A percentile compares a stretch with the other conserved stretches of the same genome.
These are phyloP conservation scores for Euphorbia schlechtendalii DNA, from an alignment of 441 rosid species.

Conservation along the genomic window DNA sequence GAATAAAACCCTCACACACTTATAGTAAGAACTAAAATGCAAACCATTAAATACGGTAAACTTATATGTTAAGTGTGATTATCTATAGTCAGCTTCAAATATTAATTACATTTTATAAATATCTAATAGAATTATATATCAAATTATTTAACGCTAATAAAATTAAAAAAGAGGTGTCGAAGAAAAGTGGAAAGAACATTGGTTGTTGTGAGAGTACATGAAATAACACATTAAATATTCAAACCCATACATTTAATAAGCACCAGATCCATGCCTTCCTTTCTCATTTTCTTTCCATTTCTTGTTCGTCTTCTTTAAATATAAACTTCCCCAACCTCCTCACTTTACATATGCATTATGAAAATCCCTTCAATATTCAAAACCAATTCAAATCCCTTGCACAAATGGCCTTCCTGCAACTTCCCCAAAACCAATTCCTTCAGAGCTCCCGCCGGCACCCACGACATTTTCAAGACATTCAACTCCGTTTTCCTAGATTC, in stretches of 20 bases:
- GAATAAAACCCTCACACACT: too few relatives aligned
- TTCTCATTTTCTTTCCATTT: constrained; percentile 25
- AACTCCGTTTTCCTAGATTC: constrained; percentile 44
- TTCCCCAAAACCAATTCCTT: constrained; percentile 52
- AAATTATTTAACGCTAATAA: too few relatives aligned
- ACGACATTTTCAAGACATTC: constrained; percentile 40
- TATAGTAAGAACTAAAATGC: too few relatives aligned
- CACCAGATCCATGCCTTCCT: constrained; percentile 26
- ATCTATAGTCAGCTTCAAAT: too few relatives aligned
- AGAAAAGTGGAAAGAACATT: neutral
- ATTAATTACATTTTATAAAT: too few relatives aligned
- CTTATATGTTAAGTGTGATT: too few relatives aligned
- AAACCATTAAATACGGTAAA: too few relatives aligned
- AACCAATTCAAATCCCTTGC: constrained; percentile 26
- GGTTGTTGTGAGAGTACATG: constrained; percentile 14
- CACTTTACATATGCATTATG: constrained; percentile 22
- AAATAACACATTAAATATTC: constrained; percentile 21
- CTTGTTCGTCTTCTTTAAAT: constrained; percentile 22
- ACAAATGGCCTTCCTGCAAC: constrained; percentile 55
- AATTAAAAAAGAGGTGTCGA: neutral
- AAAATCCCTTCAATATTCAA: constrained; percentile 39
- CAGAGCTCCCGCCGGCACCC: constrained; percentile 22
- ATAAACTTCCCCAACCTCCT: constrained; percentile 17
- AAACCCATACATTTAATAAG: constrained; percentile 25
- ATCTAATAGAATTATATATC: too few relatives aligned